Evolutionary conservation across 2,329 filamentous ascomycete genomes (phyloP).

Genomic region (Penicillium sp.): DNA sequence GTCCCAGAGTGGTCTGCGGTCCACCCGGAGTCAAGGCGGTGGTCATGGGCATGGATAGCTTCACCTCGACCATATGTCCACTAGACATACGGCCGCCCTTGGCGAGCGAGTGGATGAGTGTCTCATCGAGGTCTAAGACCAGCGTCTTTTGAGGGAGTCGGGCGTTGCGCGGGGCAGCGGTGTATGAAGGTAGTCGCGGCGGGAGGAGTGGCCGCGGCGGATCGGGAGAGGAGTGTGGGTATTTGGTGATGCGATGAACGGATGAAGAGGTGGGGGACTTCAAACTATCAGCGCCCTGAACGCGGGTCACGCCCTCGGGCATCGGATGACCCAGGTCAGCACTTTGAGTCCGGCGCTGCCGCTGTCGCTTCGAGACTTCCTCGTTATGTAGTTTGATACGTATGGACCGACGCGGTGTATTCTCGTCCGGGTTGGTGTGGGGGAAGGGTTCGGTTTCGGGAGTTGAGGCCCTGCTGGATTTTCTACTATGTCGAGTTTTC

Average conservation of each 20-base stretch:
- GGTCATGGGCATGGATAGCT: constrained; percentile 58
- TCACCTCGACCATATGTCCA: constrained; percentile 98
- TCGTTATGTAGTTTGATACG: constrained; percentile 88
- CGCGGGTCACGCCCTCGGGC: constrained; percentile 28
- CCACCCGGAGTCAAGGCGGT: constrained; percentile 49
- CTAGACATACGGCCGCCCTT: constrained; percentile 95
- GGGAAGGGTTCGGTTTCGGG: constrained; percentile 2
- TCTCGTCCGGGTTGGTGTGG: constrained; percentile 60
- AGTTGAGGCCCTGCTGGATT: constrained; percentile 26
- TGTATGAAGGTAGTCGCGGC: constrained; percentile 84
- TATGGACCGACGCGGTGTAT: constrained; percentile 76
- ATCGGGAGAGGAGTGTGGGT: constrained; percentile 78
- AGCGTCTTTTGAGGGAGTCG: constrained; percentile 81
- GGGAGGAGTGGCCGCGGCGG: constrained; percentile 91
- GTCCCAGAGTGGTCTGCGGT: constrained; percentile 69
- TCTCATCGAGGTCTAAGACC: constrained; percentile 95
- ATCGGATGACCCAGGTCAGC: constrained; percentile 33
- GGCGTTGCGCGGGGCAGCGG: constrained; percentile 52
- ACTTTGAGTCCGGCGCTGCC: constrained; percentile 39
- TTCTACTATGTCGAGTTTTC: constrained; percentile 31
- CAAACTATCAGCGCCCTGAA: constrained; percentile 67
- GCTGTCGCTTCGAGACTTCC: constrained; percentile 73
- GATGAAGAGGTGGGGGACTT: constrained; percentile 92
- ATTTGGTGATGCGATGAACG: constrained; percentile 74
- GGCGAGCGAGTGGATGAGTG: constrained; percentile 95